Evolutionary conservation across 2,329 filamentous ascomycete genomes (phyloP), one percentile per base, ranked within the genome.

Genomic region (Mariannaea elegans): DNA sequence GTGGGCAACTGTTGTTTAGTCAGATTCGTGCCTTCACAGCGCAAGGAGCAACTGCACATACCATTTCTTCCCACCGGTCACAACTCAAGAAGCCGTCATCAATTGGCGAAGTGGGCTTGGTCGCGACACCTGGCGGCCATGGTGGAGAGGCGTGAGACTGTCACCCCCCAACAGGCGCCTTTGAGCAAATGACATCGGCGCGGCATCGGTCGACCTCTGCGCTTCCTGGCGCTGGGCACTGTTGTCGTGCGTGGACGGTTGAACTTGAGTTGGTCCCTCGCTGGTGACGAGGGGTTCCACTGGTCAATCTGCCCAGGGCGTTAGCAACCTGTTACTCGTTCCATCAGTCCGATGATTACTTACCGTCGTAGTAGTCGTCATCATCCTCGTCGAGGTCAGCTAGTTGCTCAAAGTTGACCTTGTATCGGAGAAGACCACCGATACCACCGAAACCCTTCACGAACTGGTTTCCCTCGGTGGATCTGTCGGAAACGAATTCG

Each of bases 371-470:
- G 84, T 97, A 97, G 80, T 94, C 94, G 80, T 94, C 94, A 77
- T 98, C 94, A 80, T 94, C 91, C 77, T 95, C 91, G 78, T 97
- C 94, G 74, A 91, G 85, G 78, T 98, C 95, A 79, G 90, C 91
- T 79, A 99, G 87, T 81, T 99, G 96, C 82, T 99, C 96, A 82
- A 99, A 99, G 85, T 99, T 99, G 85, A 99, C 93, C 85, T 97
- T 97, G 89, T 99, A 99, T 71, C 95, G 93, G 76, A 99, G 88
- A 74, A 99, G 90, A 66, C 94, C 94, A 69, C 95, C 95, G 72
- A 99, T 97, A 75, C 95, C 95, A 89, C 95, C 95, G 75, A 99
- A 99, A 65, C 95, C 95, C 84, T 97, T 98, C 74, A 99, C 95
- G 81, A 99, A 99, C 84, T 99, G 95, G 82, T 99, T 99, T 76